A percentile compares a stretch with the other conserved stretches of the same genome.
phyloP scores from a whole-genome alignment of 371 early-diverging fungal species.

The Mucor saturninus region DNA sequence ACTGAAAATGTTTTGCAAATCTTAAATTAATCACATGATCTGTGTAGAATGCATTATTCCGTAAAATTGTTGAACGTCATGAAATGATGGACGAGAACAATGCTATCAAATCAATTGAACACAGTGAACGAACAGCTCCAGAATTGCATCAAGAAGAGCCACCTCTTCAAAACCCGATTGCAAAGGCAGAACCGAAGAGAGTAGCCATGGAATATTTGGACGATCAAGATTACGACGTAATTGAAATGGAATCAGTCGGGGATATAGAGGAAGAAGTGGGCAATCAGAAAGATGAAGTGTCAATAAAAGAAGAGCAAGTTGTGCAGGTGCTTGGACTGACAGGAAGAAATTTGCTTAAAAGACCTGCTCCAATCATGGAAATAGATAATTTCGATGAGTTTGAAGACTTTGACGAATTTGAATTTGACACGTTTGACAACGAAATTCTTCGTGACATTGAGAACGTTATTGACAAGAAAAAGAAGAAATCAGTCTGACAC shows the following conservation, averaged over 20 bases:
- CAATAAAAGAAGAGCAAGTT: background rate
- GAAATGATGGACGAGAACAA: background rate
- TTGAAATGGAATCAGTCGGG: background rate
- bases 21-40: too few species aligned
- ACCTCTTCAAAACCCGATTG: too few species aligned
- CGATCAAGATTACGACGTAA: background rate
- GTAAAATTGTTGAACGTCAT: conserved; percentile 16
- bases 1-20: too few species aligned
- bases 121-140: background rate
- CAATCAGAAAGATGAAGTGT: background rate
- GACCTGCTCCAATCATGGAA: too few species aligned
- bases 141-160: too few species aligned
- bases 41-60: conserved; percentile 15
- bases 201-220: background rate
- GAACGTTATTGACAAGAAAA: too few species aligned
- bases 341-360: background rate
- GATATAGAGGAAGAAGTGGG: background rate
- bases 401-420: too few species aligned
- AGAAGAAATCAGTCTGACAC: too few species aligned
- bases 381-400: too few species aligned
- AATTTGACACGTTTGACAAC: too few species aligned
- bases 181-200: too few species aligned
- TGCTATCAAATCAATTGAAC: background rate
- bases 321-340: background rate
- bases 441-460: too few species aligned